Evolutionary conservation across 768 basidiomycete genomes (phyloP).

Genomic region (Lactarius vividus): DNA sequence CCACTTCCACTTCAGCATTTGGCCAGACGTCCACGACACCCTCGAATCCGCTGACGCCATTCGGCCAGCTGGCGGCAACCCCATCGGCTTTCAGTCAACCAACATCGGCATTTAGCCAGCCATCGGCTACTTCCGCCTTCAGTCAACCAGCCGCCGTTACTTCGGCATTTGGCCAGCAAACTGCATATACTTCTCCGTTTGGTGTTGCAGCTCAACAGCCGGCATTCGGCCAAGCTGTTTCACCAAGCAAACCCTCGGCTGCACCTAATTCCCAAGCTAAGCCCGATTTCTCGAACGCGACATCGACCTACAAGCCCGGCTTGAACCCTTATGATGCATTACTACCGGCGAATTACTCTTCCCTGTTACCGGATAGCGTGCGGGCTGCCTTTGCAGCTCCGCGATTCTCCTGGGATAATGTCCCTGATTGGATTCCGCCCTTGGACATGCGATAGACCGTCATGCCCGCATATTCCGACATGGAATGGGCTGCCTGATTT

Average conservation of each 20-base stretch:
- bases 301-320: constrained; percentile 41
- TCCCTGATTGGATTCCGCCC: constrained; percentile 73
- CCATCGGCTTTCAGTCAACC: constrained; percentile 37
- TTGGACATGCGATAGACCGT: constrained; percentile 47
- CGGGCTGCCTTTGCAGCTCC: constrained; percentile 49
- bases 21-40: constrained; percentile 14
- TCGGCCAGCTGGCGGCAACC: constrained; percentile 30
- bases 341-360: constrained; percentile 55
- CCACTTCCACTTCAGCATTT: constrained; percentile 12
- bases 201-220: constrained; percentile 26
- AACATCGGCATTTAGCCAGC: constrained; percentile 32
- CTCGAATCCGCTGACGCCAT: constrained; percentile 5
- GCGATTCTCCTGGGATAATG: constrained; percentile 59
- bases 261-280: constrained; percentile 24
- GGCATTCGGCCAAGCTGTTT: constrained; percentile 15
- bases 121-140: constrained; percentile 50
- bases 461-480: background rate
- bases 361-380: constrained; percentile 47
- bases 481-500: background rate
- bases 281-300: constrained; percentile 35
- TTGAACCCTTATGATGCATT: constrained; percentile 52
- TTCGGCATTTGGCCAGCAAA: constrained; percentile 46
- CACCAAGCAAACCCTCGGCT: background rate
- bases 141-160: constrained; percentile 42
- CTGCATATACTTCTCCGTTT: constrained; percentile 40